Base-by-base conservation (phyloP, 306 rosid genomes). In the Nissolia schottii region DNA sequence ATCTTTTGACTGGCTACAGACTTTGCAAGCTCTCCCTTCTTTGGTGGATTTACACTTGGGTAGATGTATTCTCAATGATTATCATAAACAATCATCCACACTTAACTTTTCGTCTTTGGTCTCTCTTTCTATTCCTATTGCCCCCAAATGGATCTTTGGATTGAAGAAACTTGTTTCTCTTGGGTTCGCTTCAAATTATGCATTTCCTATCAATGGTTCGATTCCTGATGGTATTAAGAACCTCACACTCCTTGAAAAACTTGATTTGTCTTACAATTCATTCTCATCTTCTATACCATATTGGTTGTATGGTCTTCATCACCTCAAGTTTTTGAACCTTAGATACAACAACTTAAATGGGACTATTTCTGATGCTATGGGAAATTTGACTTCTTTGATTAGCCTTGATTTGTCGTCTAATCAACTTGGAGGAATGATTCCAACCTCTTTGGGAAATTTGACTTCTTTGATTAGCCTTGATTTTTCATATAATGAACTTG, bases 1-100 rank as follows among this genome's bases (percentile, higher is more conserved):
- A 14, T 35, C 75, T 37, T 56, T 31, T 57, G 58, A 68, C 19
- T 74, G 83, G 83, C 23, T 64, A 22, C 7, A 64, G 2, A 10
- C 14, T 25, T 0, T 22, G 23, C 78, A 70, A 18, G 5, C 29
- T 32, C 65, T 80, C 16, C 69, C 83, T 5, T 31, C 72, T 67
- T 51, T 79, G 20, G 4, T 0, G 0, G 35, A 73, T 8, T 19
- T 74, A 34, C 24, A 15, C 32, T 79, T 79, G 45, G 0, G 0
- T 13, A 0, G 0, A 0, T 67, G 61, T 59, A 16, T 0, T 0
- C n/a, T 67, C 1, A 2, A 18, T 13, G 1, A 5, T 27, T 13
- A 69, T n/a, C n/a, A n/a, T 54, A 37, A 14, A 2, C 64, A 35
- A 2, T 53, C 64, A n/a, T 20, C 64, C 6, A 32, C 18, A 4